A percentile compares a stretch with the other conserved stretches of the same genome.
These are phyloP conservation scores for Hypocreales sp. DNA, from an alignment of 2,329 filamentous ascomycete species.

Conservation along the genomic window DNA sequence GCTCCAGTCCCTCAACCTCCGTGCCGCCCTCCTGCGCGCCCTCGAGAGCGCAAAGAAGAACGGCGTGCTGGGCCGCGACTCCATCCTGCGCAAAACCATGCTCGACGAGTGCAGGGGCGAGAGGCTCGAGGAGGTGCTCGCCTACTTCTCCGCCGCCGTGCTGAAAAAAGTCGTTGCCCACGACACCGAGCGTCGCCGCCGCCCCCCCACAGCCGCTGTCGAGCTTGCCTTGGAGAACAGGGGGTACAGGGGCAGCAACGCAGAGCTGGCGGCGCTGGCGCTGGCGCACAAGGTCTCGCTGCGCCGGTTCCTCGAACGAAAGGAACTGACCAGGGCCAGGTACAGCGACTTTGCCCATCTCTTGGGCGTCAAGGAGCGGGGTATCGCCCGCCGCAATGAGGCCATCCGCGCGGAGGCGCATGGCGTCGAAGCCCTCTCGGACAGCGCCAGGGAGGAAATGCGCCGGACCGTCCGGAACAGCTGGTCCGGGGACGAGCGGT, in stretches of 20 bases:
- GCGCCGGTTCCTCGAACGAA: slow-evolving; percentile 38
- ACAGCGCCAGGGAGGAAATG: slow-evolving; percentile 30
- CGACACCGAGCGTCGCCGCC: slow-evolving; percentile 18
- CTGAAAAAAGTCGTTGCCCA: slow-evolving; percentile 50
- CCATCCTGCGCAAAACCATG: slow-evolving; percentile 81
- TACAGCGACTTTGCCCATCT: slow-evolving; percentile 51
- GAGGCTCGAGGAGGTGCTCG: slow-evolving; percentile 72
- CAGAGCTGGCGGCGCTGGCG: slow-evolving; percentile 47
- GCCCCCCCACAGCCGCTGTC: slow-evolving; percentile 33
- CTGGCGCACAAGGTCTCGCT: slow-evolving; percentile 60
- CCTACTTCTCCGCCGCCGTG: slow-evolving; percentile 70
- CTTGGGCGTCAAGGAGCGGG: slow-evolving; percentile 45
- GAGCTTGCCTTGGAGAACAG: slow-evolving; percentile 42
- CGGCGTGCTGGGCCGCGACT: slow-evolving; percentile 65
- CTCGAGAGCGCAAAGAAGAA: slow-evolving; percentile 81
- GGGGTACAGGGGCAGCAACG: slow-evolving; percentile 38
- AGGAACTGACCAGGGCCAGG: slow-evolving; percentile 38
- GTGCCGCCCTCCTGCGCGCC: slow-evolving; percentile 64
- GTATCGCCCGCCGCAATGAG: slow-evolving; percentile 38
- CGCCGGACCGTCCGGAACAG: slow-evolving; percentile 50
- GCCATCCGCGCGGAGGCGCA: slow-evolving; percentile 19
- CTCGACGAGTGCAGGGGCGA: slow-evolving; percentile 92
- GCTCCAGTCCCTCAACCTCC: slow-evolving; percentile 78
- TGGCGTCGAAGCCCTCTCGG: slow-evolving; percentile 17
- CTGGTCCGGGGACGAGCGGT: slow-evolving; percentile 64